Conservation (phyloP, 192 early-diverging fungal species). For the Thamnidium elegans region DNA sequence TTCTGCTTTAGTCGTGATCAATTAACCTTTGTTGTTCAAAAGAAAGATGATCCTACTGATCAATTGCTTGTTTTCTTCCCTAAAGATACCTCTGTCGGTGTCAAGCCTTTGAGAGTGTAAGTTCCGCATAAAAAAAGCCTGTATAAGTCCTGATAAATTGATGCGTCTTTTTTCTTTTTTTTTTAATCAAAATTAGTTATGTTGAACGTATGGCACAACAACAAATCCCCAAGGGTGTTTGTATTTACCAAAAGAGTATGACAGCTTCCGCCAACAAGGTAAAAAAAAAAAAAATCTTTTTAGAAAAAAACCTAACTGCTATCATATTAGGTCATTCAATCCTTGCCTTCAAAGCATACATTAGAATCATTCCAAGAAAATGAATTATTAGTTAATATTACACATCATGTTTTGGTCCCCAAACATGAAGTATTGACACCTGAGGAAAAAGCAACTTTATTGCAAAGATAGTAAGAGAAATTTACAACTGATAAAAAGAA, state of each 20-base stretch:
- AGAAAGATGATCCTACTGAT: conserved; percentile 74
- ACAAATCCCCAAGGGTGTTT: conserved; percentile 76
- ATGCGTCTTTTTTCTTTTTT: no score
- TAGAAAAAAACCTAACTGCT: background rate
- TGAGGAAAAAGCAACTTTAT: conserved; percentile 88
- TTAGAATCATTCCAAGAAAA: conserved; percentile 89
- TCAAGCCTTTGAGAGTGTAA: conserved; percentile 87
- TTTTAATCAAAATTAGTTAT: conserved; percentile 40
- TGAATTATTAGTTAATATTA: conserved; percentile 96
- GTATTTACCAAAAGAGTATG: conserved; percentile 82
- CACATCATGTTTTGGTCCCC: conserved; percentile 93
- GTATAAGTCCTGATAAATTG: background rate
- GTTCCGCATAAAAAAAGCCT: no score
- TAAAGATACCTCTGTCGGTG: conserved; percentile 83
- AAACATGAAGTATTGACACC: conserved; percentile 81
- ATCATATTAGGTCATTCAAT: conserved; percentile 56
- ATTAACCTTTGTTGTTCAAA: conserved; percentile 84
- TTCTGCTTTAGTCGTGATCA: conserved; percentile 55
- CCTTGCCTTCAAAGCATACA: conserved; percentile 63
- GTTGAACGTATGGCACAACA: conserved; percentile 82
- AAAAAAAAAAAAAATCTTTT: conserved; percentile 10
- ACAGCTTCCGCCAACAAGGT: conserved; percentile 85
- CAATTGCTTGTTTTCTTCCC: conserved; percentile 92
- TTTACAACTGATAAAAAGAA: no score
- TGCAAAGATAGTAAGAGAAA: conserved; percentile 82